Base-by-base conservation (phyloP, 139 green algal species). In the Chlorella sp. region DNA sequence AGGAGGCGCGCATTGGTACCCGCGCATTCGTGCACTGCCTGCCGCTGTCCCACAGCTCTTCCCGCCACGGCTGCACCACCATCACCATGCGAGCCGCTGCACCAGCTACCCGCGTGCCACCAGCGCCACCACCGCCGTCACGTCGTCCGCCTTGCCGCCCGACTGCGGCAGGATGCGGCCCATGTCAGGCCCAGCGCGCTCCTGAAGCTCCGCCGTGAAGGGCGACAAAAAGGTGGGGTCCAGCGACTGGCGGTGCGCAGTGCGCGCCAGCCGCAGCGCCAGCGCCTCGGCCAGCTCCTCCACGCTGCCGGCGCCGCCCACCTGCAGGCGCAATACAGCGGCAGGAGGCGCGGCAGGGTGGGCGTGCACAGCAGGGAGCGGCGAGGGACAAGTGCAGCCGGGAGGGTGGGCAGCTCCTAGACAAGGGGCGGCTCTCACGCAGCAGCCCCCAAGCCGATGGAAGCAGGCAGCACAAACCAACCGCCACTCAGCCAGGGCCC, bases 71-170 rank as follows among this genome's bases (percentile, higher is more conserved):
- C n/a, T n/a, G n/a, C n/a, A n/a, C n/a, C n/a, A n/a, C n/a, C n/a
- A n/a, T n/a, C n/a, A n/a, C n/a, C n/a, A n/a, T n/a, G 44, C 44
- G 7, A 51, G 9, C 44, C 44, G 51, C 51, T 21, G 51, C 51
- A 2, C 12, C 51, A 9, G 13, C 51, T 60, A 75, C 3, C 69
- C 36, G 67, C n/a, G 32, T n/a, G 25, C 76, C 81, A 96, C 87
- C 3, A 95, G 86, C 0, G 81, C 91, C 65, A 97, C 95, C 41
- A 98, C 85, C 2, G 91, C 93, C 0, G 95, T 96, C 60, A 95
- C 92, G 88, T 98, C 95, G 85, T 98, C 95, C 74, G 92, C 80
- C 89, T 98, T 98, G 78, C 95, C 95, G 30, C 95, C 95, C 0
- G 85, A 68, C 0, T 90, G 88, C 39, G 90, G 87, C 32, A 78